Percentiles rank a stretch among this genome's conserved stretches.
These are phyloP conservation scores for Debaryomyces tyrocola DNA, from an alignment of 805 yeast genomes.

Conservation along the genomic window DNA sequence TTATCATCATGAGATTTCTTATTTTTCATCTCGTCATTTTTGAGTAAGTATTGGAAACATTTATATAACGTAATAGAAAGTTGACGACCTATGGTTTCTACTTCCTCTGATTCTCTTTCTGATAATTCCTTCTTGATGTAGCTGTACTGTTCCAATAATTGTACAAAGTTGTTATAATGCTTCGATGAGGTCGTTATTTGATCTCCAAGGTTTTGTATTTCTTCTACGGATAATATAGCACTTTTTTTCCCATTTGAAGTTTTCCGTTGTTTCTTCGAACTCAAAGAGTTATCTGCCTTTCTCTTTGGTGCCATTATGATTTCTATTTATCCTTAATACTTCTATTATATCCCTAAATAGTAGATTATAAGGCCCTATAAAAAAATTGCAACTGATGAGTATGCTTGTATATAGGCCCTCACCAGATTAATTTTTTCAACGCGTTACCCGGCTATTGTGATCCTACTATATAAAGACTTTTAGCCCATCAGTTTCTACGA, in stretches of 20 bases:
- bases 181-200: conserved; percentile 42
- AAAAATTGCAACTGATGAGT: conserved; percentile 9
- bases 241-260: neutral
- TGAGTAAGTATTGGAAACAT: conserved; percentile 49
- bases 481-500: conserved; percentile 1
- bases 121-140: conserved; percentile 16
- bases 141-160: conserved; percentile 42
- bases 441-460: conserved; percentile 8
- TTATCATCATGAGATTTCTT: conserved; percentile 42
- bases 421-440: conserved; percentile 3
- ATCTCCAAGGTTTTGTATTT: conserved; percentile 21
- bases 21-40: conserved; percentile 38
- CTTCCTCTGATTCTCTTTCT: conserved; percentile 17
- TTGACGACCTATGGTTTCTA: conserved; percentile 38
- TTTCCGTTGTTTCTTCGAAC: conserved; percentile 1
- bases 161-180: conserved; percentile 54
- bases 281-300: conserved; percentile 10
- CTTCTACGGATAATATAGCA: conserved; percentile 13
- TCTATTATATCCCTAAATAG: neutral
- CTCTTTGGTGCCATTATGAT: conserved; percentile 23
- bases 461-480: conserved; percentile 14
- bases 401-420: conserved; percentile 1
- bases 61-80: conserved; percentile 43
- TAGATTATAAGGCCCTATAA: neutral
- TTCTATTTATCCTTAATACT: neutral